Conservation (phyloP, 805 yeast species). For the Starmerella tilneyi region DNA sequence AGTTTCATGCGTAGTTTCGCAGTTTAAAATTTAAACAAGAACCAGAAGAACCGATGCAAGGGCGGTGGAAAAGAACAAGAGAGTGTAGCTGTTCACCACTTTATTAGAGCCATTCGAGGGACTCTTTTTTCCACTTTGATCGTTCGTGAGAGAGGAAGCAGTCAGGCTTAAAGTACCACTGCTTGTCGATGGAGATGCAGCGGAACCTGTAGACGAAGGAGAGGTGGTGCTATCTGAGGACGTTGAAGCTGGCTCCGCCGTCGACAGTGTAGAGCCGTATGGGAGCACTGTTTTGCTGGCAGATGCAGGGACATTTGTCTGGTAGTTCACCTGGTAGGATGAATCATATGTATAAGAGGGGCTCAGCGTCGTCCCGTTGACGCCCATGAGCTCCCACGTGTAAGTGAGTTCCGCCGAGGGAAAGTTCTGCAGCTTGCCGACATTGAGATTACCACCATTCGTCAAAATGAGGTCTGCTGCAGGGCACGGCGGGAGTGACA, state of each 20-base stretch:
- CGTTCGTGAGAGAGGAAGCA: neutral
- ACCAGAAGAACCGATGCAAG: no score
- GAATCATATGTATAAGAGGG: constrained; percentile 20
- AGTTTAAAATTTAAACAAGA: no score
- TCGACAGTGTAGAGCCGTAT: neutral
- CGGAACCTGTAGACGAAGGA: constrained; percentile 4
- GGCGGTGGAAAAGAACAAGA: no score
- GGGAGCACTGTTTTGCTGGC: constrained; percentile 1
- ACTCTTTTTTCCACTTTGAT: neutral
- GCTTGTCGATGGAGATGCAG: neutral
- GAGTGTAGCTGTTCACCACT: no score
- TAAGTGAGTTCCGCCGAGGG: constrained; percentile 26
- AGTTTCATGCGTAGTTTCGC: no score
- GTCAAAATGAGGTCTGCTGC: constrained; percentile 30
- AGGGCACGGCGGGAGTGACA: constrained; percentile 33
- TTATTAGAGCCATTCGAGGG: no score
- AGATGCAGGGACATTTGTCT: constrained; percentile 21
- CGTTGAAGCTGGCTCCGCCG: neutral
- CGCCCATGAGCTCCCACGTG: constrained; percentile 26
- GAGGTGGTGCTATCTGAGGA: constrained; percentile 8
- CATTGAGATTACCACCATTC: constrained; percentile 34
- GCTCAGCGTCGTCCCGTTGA: constrained; percentile 26
- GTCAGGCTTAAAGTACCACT: neutral
- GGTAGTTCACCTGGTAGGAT: constrained; percentile 25
- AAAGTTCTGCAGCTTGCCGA: constrained; percentile 30